Evolutionary conservation across 495 filamentous ascomycete species (phyloP).

Genomic region (Hypoxylon subgilvum): DNA sequence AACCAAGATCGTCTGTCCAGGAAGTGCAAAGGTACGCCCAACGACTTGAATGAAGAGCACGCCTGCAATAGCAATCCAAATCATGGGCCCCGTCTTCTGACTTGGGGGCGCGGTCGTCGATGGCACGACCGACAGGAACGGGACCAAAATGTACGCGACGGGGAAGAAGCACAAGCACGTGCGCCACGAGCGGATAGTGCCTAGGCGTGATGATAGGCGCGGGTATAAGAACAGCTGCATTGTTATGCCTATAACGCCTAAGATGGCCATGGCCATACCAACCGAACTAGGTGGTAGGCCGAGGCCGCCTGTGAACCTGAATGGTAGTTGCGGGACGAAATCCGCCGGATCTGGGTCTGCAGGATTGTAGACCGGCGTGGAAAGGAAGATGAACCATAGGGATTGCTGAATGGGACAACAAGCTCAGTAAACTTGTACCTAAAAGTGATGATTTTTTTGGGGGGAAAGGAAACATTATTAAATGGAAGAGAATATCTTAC

Average conservation of each 20-base stretch:
- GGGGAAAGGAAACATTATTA: too few relatives aligned
- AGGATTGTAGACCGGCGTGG: conserved; percentile 72
- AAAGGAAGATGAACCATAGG: conserved; percentile 84
- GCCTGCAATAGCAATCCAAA: conserved; percentile 72
- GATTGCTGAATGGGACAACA: too few relatives aligned
- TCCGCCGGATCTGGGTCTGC: conserved; percentile 37
- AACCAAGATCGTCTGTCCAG: conserved; percentile 76
- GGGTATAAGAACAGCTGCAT: conserved; percentile 83
- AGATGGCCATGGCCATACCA: conserved; percentile 77
- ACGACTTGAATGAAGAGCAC: conserved; percentile 76
- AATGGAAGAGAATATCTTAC: too few relatives aligned
- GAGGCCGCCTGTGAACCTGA: conserved; percentile 81
- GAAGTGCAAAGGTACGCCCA: conserved; percentile 82
- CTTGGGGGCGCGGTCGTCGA: conserved; percentile 63
- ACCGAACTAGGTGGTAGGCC: conserved; percentile 76
- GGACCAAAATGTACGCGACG: conserved; percentile 71
- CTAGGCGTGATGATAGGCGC: conserved; percentile 66
- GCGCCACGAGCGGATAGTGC: conserved; percentile 72
- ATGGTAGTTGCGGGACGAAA: conserved; percentile 57
- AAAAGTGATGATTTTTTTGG: too few relatives aligned
- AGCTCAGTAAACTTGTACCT: too few relatives aligned
- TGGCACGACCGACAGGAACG: conserved; percentile 74
- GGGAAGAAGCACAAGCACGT: conserved; percentile 75
- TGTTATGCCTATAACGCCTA: conserved; percentile 76
- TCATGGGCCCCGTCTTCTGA: conserved; percentile 66